Evolutionary conservation across 768 basidiomycete genomes (phyloP).

Genomic region (Phanerodontia chrysosporium): DNA sequence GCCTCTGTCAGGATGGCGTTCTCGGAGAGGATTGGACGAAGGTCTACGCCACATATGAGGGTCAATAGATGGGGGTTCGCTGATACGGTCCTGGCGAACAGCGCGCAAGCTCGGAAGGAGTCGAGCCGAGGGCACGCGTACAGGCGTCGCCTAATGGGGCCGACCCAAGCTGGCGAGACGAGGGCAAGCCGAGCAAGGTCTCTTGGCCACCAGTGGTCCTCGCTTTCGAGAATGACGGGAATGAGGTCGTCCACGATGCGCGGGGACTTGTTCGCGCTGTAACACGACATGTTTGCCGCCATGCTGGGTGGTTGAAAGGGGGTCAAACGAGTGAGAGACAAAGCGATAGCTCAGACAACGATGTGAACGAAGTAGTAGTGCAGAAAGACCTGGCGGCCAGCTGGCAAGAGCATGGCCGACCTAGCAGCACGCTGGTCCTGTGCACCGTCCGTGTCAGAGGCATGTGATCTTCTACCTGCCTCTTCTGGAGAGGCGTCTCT

Average conservation of each 20-base stretch:
- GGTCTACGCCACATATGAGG: constrained; percentile 38
- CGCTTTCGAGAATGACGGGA: constrained; percentile 45
- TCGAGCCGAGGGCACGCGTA: constrained; percentile 39
- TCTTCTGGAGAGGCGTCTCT: background rate
- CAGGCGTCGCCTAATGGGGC: constrained; percentile 38
- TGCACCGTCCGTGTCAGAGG: background rate
- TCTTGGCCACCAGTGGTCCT: constrained; percentile 48
- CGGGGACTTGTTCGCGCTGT: background rate
- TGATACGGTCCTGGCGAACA: constrained; percentile 39
- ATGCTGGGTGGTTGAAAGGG: no score
- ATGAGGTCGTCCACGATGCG: constrained; percentile 49
- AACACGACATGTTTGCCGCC: no score
- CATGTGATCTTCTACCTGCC: background rate
- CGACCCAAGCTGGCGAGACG: constrained; percentile 47
- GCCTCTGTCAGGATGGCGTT: constrained; percentile 14
- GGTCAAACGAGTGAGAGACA: background rate
- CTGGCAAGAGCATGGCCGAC: background rate
- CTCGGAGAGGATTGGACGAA: constrained; percentile 30
- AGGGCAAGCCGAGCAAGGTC: constrained; percentile 46
- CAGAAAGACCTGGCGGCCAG: constrained; percentile 5
- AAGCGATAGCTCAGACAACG: background rate
- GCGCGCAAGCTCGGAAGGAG: constrained; percentile 37
- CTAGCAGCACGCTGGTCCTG: constrained; percentile 9
- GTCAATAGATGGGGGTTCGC: constrained; percentile 32
- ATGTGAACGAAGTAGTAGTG: background rate